Conservation (phyloP, 495 filamentous ascomycete genomes). For the Penicillium roqueforti region DNA sequence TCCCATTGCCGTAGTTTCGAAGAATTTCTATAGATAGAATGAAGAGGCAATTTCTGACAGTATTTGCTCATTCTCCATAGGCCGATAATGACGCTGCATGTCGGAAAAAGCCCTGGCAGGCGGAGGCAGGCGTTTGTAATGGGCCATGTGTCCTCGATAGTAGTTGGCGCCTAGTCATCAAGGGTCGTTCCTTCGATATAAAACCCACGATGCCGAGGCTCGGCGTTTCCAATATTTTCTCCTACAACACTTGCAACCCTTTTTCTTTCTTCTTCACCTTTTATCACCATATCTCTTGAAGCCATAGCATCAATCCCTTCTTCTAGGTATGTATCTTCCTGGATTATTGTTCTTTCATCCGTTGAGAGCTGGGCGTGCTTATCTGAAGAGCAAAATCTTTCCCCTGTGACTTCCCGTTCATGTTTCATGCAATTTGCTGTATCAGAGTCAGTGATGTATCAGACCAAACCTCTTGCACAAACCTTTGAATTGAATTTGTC, state of each 20-base stretch:
- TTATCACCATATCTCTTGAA: background rate
- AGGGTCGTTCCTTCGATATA: background rate
- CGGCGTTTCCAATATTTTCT: background rate
- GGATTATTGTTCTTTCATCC: background rate
- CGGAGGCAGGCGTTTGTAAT: background rate
- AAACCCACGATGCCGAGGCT: background rate
- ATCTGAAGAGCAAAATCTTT: background rate
- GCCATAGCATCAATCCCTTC: background rate
- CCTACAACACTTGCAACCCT: background rate
- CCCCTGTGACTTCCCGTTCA: background rate
- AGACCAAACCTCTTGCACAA: background rate
- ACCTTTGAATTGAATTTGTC: background rate
- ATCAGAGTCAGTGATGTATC: background rate
- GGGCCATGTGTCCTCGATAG: background rate
- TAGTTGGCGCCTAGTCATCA: background rate
- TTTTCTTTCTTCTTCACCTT: background rate
- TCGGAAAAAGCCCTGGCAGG: background rate
- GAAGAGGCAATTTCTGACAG: background rate
- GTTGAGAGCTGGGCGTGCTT: background rate
- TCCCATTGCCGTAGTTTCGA: background rate
- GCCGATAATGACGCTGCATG: too few species aligned
- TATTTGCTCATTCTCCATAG: background rate
- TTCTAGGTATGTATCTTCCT: background rate
- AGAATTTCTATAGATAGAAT: background rate
- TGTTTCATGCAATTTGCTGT: background rate